Evolutionary conservation across 1,139 yeast species (phyloP), one percentile per base, ranked within the genome.

Genomic region (Geotrichum carabidarum): DNA sequence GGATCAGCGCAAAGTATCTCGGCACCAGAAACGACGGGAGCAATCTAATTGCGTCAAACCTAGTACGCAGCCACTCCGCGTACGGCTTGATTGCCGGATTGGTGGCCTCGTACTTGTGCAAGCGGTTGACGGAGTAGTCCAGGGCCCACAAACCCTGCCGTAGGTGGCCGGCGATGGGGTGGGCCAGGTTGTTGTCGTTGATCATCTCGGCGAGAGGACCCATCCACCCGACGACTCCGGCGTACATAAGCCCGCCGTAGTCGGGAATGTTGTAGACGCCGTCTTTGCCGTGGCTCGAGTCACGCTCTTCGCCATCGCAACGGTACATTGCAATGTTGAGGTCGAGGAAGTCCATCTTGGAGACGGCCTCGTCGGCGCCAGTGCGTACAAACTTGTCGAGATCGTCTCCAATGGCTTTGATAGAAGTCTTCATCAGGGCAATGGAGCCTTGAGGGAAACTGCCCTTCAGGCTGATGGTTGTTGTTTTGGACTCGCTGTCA

Each of bases 181-280:
- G 95, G 0, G 93, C 95, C 51, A 93, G 76, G 63, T 90, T 81
- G 66, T 93, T 93, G 46, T 76, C 74, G 69, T 78, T 75, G 38
- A 89, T 82, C 8, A 90, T 79, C 32, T 75, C 72, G 57, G 80
- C 77, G 59, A 91, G 71, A 0, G 84, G 84, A 0, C 89, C 76
- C 49, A 83, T 80, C 96, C 96, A 93, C 3, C 99, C 99, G 71
- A 88, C 95, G 32, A 93, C 73, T 11, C 99, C 99, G 45, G 96
- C 91, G 69, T 89, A 93, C 0, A 83, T 84, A 50, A 91, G 74
- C 14, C 74, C 72, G 0, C 97, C 98, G 68, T 79, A 74, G 37
- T 77, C 74, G 0, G 98, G 97, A 50, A 93, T 77, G 53, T 71
- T 68, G 69, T 93, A 93, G 0, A 80, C 80, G 4, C 96, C 95